phyloP scores from a whole-genome alignment of 1,139 yeast species.

The Geotrichum reessii region DNA sequence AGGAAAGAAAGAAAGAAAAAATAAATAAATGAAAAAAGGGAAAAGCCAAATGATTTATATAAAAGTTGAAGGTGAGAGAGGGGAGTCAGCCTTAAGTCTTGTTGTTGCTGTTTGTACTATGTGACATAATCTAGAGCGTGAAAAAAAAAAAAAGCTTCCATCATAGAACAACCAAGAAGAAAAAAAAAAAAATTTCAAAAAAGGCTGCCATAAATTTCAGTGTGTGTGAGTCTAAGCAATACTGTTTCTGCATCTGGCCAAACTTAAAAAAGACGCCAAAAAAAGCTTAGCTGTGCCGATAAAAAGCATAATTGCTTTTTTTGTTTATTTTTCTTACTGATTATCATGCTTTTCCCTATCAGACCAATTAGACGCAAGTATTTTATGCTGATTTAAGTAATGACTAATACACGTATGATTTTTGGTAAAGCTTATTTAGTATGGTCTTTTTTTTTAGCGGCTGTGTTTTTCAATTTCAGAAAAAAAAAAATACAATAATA shows the following conservation, averaged over 20 bases:
- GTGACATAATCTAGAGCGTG: background rate
- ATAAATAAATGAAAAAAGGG: too few species aligned
- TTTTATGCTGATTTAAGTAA: background rate
- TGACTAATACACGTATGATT: too few species aligned
- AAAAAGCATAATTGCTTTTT: background rate
- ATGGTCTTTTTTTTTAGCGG: background rate
- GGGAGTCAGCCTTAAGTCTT: background rate
- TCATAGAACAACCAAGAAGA: background rate
- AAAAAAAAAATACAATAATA: too few species aligned
- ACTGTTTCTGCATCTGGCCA: too few species aligned
- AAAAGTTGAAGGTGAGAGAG: background rate
- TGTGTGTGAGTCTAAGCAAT: too few species aligned
- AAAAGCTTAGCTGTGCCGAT: background rate
- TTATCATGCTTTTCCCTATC: background rate
- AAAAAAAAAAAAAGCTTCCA: background rate
- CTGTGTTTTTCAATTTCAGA: background rate
- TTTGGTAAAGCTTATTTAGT: too few species aligned
- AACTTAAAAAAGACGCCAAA: background rate
- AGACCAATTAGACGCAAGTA: background rate
- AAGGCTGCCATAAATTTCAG: too few species aligned
- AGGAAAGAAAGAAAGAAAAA: background rate
- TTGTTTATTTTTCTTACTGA: too few species aligned
- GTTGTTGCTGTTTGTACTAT: background rate
- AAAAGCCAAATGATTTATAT: background rate
- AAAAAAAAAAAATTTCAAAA: too few species aligned